These are phyloP conservation scores for Fomitopsis pinicola DNA, from an alignment of 1,284 basidiomycete species.

Conservation along the genomic window DNA sequence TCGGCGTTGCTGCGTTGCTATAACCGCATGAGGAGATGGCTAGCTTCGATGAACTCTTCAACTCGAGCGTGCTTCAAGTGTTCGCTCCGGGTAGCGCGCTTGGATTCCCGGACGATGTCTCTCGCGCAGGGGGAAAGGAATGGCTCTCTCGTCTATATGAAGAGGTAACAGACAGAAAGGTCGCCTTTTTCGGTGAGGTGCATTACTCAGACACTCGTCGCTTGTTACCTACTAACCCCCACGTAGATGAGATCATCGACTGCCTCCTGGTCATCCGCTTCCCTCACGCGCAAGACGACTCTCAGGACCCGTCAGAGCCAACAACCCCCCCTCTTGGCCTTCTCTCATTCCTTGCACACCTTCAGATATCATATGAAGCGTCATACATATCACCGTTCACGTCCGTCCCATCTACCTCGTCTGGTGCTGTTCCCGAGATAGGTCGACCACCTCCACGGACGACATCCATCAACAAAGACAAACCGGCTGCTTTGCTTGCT, in stretches of 20 bases:
- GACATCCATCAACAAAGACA: constrained; percentile 25
- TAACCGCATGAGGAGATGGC: constrained; percentile 13
- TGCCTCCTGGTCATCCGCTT: constrained; percentile 48
- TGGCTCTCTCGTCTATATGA: constrained; percentile 47
- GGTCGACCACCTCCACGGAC: constrained; percentile 20
- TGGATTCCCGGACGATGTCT: constrained; percentile 47
- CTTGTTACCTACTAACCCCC: background rate
- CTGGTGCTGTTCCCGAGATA: constrained; percentile 10
- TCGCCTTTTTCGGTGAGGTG: constrained; percentile 71
- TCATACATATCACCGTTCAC: constrained; percentile 62
- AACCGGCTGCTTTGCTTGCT: constrained; percentile 26
- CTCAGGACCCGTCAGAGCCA: constrained; percentile 24
- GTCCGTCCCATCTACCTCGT: constrained; percentile 25
- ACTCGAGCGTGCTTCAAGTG: constrained; percentile 56
- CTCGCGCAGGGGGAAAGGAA: constrained; percentile 32
- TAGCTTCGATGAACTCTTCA: constrained; percentile 62
- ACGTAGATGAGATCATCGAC: constrained; percentile 70
- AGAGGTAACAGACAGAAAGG: constrained; percentile 33
- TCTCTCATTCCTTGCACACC: constrained; percentile 61
- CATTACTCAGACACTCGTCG: background rate
- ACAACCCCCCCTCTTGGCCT: constrained; percentile 50
- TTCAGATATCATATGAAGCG: constrained; percentile 77
- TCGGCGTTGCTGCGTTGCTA: background rate
- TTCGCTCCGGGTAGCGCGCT: constrained; percentile 63
- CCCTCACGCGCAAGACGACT: constrained; percentile 25